Evolutionary conservation across 2,329 filamentous ascomycete genomes (phyloP).

Genomic region (Akanthomyces lecanii): DNA sequence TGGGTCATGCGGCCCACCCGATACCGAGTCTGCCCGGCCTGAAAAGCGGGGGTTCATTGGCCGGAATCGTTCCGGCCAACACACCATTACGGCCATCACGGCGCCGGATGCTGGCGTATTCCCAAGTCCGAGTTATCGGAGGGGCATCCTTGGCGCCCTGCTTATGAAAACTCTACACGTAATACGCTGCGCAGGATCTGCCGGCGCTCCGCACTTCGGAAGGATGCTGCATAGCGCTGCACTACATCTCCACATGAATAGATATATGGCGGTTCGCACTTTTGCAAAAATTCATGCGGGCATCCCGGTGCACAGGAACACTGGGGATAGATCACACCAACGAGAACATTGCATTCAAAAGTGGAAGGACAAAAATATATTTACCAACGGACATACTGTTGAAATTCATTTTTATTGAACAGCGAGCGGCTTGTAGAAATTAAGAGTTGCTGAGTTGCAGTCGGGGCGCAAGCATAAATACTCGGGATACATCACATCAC

Average conservation of each 20-base stretch:
- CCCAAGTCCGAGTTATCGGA: constrained; percentile 12
- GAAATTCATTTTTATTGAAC: too few relatives aligned
- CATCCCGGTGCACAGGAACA: too few relatives aligned
- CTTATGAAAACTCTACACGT: constrained; percentile 8
- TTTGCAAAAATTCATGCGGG: background rate
- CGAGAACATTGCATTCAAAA: too few relatives aligned
- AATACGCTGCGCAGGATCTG: background rate
- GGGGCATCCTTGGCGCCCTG: background rate
- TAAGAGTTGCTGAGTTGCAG: background rate
- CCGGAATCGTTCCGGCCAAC: constrained; percentile 34
- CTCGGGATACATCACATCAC: background rate
- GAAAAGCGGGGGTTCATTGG: constrained; percentile 23
- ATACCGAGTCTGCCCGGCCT: constrained; percentile 19
- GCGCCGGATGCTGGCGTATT: constrained; percentile 22
- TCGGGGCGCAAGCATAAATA: background rate
- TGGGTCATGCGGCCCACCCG: constrained; percentile 14
- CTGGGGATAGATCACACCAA: too few relatives aligned
- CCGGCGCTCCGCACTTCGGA: constrained; percentile 13
- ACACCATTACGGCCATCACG: constrained; percentile 28
- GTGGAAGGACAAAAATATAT: too few relatives aligned
- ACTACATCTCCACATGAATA: constrained; percentile 15
- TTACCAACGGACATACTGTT: too few relatives aligned
- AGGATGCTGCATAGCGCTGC: background rate
- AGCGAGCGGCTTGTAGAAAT: background rate
- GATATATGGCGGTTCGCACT: constrained; percentile 11